Conservation (phyloP, 2,329 filamentous ascomycete species). For the Dactylonectria macrodidyma region DNA sequence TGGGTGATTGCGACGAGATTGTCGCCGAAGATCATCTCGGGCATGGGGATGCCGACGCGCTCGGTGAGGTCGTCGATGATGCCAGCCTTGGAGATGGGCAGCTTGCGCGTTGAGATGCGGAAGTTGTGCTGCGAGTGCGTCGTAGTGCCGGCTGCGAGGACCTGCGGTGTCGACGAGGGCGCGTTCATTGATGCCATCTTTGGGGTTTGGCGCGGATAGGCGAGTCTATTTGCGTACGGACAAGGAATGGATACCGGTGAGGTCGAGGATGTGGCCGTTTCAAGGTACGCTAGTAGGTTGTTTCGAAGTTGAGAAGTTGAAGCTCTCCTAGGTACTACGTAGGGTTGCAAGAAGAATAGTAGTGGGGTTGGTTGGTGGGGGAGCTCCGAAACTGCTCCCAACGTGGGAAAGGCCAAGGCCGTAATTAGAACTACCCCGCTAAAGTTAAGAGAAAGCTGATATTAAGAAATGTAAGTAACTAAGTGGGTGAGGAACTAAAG, state of each 20-base stretch:
- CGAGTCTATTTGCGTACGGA: not conserved
- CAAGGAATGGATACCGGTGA: not conserved
- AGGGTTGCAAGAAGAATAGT: not conserved
- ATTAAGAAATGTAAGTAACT: not conserved
- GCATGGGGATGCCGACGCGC: slow-evolving; percentile 86
- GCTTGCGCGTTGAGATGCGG: slow-evolving; percentile 86
- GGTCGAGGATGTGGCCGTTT: not conserved
- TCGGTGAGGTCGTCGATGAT: slow-evolving; percentile 90
- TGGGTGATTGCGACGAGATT: slow-evolving; percentile 87
- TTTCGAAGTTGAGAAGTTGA: slow-evolving; percentile 18
- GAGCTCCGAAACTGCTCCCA: slow-evolving; percentile 19
- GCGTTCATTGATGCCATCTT: slow-evolving; percentile 59
- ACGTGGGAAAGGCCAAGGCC: not conserved
- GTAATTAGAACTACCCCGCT: not conserved
- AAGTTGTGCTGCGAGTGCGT: slow-evolving; percentile 76
- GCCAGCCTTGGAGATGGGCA: slow-evolving; percentile 92
- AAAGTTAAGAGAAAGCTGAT: not conserved
- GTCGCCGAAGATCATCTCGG: slow-evolving; percentile 99
- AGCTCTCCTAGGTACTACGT: slow-evolving; percentile 11
- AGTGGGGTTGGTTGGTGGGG: slow-evolving; percentile 26
- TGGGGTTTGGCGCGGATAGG: slow-evolving; percentile 49
- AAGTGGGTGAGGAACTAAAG: not conserved
- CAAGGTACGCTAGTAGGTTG: not conserved
- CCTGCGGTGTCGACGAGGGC: slow-evolving; percentile 67
- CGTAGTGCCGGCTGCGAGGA: slow-evolving; percentile 68